Evolutionary conservation across 441 rosid species (phyloP).

Genomic region (Lepidium campestre): DNA sequence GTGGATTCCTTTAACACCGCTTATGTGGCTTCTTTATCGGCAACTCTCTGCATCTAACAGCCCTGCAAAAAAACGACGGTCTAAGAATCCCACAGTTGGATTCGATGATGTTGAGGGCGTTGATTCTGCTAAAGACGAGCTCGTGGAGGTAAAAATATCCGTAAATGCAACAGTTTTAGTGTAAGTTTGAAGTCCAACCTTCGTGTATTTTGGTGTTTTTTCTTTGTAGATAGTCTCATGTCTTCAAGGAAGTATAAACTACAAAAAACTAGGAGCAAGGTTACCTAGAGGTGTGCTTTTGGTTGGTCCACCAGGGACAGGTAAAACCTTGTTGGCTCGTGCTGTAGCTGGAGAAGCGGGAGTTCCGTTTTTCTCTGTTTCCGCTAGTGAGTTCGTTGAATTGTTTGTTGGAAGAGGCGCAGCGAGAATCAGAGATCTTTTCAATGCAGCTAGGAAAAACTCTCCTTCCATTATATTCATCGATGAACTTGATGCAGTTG

Average conservation of each 20-base stretch:
- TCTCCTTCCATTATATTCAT: slow-evolving; percentile 82
- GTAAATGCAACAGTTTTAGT: not conserved
- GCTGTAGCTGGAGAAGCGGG: slow-evolving; percentile 98
- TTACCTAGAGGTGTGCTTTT: slow-evolving; percentile 88
- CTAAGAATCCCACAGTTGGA: slow-evolving; percentile 51
- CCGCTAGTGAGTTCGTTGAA: slow-evolving; percentile 96
- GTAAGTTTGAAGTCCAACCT: not conserved
- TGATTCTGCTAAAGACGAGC: slow-evolving; percentile 88
- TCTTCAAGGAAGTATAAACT: slow-evolving; percentile 87
- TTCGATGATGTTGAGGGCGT: slow-evolving; percentile 97
- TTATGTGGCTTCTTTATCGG: slow-evolving; percentile 95
- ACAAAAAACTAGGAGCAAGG: slow-evolving; percentile 82
- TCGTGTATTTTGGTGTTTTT: not conserved
- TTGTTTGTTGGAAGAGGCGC: slow-evolving; percentile 97
- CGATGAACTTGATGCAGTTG: slow-evolving; percentile 92
- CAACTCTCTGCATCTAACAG: slow-evolving; percentile 85
- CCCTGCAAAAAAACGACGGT: slow-evolving; percentile 66
- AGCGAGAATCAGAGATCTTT: slow-evolving; percentile 87
- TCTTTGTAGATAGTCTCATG: slow-evolving; percentile 81
- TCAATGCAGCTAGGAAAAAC: slow-evolving; percentile 60
- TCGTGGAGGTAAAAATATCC: slow-evolving; percentile 61
- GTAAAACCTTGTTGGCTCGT: slow-evolving; percentile 93
- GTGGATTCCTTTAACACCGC: slow-evolving; percentile 87
- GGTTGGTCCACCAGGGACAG: slow-evolving; percentile 97
- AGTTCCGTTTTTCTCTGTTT: slow-evolving; percentile 86